A percentile compares a stretch with the other conserved stretches of the same genome.
Conservation (phyloP, 345 rosid genomes). For the Lenwebbia sp. region DNA sequence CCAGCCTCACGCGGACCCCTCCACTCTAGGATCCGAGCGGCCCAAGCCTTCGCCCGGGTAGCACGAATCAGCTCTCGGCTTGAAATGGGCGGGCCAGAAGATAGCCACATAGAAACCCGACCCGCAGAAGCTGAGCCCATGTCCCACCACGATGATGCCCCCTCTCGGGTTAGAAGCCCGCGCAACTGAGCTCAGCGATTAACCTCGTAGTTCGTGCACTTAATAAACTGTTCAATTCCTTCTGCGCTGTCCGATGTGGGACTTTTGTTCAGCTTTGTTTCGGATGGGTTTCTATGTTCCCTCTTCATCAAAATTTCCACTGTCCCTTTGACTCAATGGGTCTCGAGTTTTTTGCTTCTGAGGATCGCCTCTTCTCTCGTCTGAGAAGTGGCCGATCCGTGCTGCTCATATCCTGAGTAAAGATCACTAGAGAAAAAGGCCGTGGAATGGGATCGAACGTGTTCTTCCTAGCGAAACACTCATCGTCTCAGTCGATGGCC, state of each 20-base stretch:
- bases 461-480: too few relatives aligned
- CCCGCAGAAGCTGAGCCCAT: background rate
- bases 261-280: background rate
- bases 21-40: conserved; percentile 1
- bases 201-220: rapidly evolving
- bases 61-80: conserved; percentile 8
- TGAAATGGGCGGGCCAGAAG: conserved; percentile 17
- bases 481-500: too few relatives aligned
- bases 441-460: background rate
- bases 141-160: conserved; percentile 4
- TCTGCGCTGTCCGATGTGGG: background rate
- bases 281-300: background rate
- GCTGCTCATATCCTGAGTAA: background rate
- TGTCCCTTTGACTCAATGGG: background rate
- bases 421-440: too few relatives aligned
- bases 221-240: background rate
- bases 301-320: background rate
- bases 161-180: conserved; percentile 10
- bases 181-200: conserved; percentile 5
- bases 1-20: conserved; percentile 38
- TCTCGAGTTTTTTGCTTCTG: background rate
- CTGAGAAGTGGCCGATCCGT: background rate
- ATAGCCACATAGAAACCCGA: background rate
- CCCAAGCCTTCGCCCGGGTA: conserved; percentile 3
- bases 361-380: background rate